These are phyloP conservation scores for Galeopsis tetrahit DNA, from an alignment of 257 asterid species.

Conservation along the genomic window DNA sequence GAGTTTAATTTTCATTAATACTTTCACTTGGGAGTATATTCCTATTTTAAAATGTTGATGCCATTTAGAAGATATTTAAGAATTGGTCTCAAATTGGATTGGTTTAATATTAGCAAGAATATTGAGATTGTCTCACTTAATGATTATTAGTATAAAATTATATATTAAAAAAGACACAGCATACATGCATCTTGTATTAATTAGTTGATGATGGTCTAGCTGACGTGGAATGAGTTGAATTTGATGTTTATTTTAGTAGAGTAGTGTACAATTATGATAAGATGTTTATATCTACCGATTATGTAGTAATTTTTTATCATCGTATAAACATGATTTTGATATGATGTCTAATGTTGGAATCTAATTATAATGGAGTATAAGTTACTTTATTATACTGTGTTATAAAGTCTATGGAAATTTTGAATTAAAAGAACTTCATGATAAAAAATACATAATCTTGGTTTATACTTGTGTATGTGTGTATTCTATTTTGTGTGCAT, in stretches of 20 bases:
- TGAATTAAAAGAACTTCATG: too few species aligned
- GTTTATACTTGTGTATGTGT: background rate
- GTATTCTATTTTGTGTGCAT: too few species aligned
- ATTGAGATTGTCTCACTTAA: slow-evolving; percentile 32
- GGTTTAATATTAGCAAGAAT: slow-evolving; percentile 16
- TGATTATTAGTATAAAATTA: slow-evolving; percentile 6
- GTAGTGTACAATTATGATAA: background rate
- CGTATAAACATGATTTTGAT: background rate
- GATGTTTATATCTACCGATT: slow-evolving; percentile 6
- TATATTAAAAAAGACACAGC: background rate
- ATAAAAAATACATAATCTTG: background rate
- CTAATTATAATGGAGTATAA: background rate
- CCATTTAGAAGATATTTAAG: slow-evolving; percentile 7
- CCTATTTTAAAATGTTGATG: slow-evolving; percentile 22
- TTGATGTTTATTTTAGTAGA: slow-evolving; percentile 27
- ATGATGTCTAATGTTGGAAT: background rate
- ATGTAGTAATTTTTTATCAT: background rate
- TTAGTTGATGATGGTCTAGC: slow-evolving; percentile 30
- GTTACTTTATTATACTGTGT: background rate
- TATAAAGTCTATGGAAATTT: background rate
- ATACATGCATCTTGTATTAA: slow-evolving; percentile 36
- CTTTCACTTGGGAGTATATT: slow-evolving; percentile 16
- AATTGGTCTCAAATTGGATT: slow-evolving; percentile 14
- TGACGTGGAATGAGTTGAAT: slow-evolving; percentile 35
- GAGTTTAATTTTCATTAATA: background rate